These are phyloP conservation scores for Diplodia sapinea DNA, from an alignment of 2,329 filamentous ascomycete genomes.

Conservation along the genomic window DNA sequence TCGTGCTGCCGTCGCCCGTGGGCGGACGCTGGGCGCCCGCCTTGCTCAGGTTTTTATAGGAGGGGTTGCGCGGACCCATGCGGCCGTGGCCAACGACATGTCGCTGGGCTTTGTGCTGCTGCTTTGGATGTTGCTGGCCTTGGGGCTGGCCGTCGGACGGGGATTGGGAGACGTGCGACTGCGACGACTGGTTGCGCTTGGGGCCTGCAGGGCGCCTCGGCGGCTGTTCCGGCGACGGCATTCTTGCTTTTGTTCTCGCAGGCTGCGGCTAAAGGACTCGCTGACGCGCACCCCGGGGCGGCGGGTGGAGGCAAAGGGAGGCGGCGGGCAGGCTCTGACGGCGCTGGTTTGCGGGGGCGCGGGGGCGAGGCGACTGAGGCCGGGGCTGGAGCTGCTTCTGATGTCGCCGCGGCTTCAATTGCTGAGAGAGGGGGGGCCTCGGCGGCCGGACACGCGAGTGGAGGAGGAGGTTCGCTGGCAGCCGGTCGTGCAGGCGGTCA, in stretches of 20 bases:
- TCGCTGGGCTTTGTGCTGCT: conserved; percentile 46
- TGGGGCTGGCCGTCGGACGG: conserved; percentile 41
- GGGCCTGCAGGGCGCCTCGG: conserved; percentile 45
- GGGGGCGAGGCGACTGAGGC: conserved; percentile 7
- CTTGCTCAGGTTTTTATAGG: conserved; percentile 52
- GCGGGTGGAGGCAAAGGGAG: conserved; percentile 25
- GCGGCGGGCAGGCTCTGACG: conserved; percentile 26
- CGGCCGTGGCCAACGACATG: conserved; percentile 50
- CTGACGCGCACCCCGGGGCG: conserved; percentile 18
- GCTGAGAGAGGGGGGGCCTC: conserved; percentile 23
- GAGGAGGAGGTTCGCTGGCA: conserved; percentile 29
- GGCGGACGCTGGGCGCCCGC: conserved; percentile 43
- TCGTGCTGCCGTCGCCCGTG: conserved; percentile 38
- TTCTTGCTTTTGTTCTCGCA: conserved; percentile 21
- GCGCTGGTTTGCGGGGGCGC: conserved; percentile 18
- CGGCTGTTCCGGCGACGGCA: conserved; percentile 35
- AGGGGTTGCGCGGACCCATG: conserved; percentile 47
- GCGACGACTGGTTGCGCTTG: conserved; percentile 43
- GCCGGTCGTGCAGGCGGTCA: conserved; percentile 29
- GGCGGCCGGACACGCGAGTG: conserved; percentile 20
- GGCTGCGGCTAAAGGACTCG: conserved; percentile 22
- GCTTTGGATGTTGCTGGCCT: conserved; percentile 31
- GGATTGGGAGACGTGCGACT: conserved; percentile 47
- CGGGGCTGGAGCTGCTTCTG: conserved; percentile 26
- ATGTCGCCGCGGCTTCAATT: conserved; percentile 26